Evolutionary conservation across 148 eudicot genomes (phyloP).

Genomic region (Fagopyrum tataricum): DNA sequence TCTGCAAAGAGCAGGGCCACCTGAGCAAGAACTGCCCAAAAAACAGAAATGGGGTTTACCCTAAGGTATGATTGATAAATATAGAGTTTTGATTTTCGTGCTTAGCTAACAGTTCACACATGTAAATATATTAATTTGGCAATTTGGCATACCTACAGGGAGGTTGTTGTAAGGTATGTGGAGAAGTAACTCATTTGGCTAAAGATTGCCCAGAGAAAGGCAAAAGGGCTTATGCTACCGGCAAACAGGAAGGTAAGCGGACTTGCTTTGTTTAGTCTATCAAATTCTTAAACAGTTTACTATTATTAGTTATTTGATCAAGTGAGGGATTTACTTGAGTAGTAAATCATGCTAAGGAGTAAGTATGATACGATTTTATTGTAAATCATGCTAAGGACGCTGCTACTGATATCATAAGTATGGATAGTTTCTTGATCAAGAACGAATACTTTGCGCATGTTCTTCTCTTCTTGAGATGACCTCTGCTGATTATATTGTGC

Average conservation of each 20-base stretch:
- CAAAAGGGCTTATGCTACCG: constrained; percentile 23
- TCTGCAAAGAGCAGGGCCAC: constrained; percentile 87
- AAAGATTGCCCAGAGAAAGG: constrained; percentile 77
- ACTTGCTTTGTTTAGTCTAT: constrained; percentile 14
- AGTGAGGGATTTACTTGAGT: not conserved
- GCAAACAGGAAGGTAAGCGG: constrained; percentile 31
- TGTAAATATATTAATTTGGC: not conserved
- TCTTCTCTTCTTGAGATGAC: not conserved
- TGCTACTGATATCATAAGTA: not conserved
- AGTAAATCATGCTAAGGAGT: not conserved
- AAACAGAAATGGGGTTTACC: constrained; percentile 89
- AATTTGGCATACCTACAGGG: constrained; percentile 40
- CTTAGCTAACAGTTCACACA: not conserved
- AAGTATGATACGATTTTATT: not conserved
- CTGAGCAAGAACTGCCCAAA: constrained; percentile 91
- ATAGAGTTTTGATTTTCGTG: not conserved
- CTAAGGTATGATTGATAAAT: constrained; percentile 52
- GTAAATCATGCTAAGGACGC: not conserved
- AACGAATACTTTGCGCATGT: not conserved
- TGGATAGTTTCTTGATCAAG: not conserved
- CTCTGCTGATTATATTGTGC: constrained; percentile 10
- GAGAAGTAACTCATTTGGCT: constrained; percentile 80
- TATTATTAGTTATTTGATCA: not conserved
- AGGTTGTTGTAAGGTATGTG: constrained; percentile 85
- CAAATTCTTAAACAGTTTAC: not conserved